Base-by-base conservation (phyloP, 2,329 filamentous ascomycete species). In the Penicillium sp. region DNA sequence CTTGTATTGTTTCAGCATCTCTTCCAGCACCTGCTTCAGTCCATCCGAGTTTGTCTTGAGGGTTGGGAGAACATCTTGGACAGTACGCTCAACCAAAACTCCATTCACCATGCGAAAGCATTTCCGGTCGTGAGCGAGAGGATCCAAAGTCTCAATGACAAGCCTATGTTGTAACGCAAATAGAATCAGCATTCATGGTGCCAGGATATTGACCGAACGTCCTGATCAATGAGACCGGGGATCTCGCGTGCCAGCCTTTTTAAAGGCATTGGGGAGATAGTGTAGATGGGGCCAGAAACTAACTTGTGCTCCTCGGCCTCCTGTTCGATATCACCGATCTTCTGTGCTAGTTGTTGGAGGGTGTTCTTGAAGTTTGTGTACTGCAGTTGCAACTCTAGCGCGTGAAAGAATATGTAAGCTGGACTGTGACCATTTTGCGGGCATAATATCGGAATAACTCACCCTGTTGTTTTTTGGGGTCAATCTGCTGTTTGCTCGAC, bases 21-120 rank as follows among this genome's bases (percentile, higher is more conserved):
- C 91, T 50, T 96, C 90, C 39, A 97, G 74, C 19, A 97, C 89
- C 71, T 95, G 94, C 70, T 86, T 93, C 62, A 98, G 65, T 2
- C 93, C 91, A 49, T 97, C 91, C 17, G 88, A 86, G 64, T 98
- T 97, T 14, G 89, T 97, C 71, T 88, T 84, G 46, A 98, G 76
- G 17, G 88, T 86, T 4, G 93, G 93, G 39, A 94, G 76, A 9
- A 98, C 87, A 66, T 97, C 93, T 67, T 88, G 78, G 54, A 98
- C 87, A 11, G 91, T 97, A 55, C 90, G 80, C 73, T 98, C 93
- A 38, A 95, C 87, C 43, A 98, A 74, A 16, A 97, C 90, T 31
- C 93, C 93, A 67, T 98, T 97, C 67, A 98, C 94, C 80, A 98
- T 88, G 56, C 93, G 90, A 72, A 97, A 98, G 71, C 91, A 97